These are phyloP conservation scores for Phlebiopsis flavidoalba DNA, from an alignment of 768 basidiomycete genomes.

Conservation along the genomic window DNA sequence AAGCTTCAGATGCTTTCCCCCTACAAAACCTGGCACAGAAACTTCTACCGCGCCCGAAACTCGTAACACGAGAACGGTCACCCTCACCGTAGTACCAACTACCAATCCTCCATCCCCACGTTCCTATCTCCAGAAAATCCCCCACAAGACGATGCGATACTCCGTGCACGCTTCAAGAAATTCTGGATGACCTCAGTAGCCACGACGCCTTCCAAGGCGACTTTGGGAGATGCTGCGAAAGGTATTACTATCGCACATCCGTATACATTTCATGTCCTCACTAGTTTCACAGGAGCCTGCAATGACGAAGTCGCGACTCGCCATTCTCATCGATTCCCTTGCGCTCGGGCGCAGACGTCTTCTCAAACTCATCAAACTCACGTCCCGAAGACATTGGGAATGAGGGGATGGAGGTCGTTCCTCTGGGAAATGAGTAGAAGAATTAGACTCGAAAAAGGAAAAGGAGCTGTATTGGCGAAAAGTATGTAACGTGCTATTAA, in stretches of 20 bases:
- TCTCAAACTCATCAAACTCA: constrained; percentile 36
- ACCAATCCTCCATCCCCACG: constrained; percentile 40
- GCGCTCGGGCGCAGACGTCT: constrained; percentile 76
- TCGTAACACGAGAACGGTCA: constrained; percentile 6
- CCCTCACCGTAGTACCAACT: constrained; percentile 27
- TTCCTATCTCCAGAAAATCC: constrained; percentile 39
- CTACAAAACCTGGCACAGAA: background rate
- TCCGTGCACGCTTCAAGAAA: constrained; percentile 69
- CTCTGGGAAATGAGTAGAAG: constrained; percentile 29
- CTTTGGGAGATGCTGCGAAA: constrained; percentile 73
- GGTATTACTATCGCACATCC: constrained; percentile 31
- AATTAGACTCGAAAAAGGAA: background rate
- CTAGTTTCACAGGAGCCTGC: constrained; percentile 49
- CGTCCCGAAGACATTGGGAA: constrained; percentile 34
- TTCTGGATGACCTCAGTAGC: constrained; percentile 87
- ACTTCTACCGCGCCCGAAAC: background rate
- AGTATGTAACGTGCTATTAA: background rate
- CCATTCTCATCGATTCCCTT: constrained; percentile 76
- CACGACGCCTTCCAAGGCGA: constrained; percentile 81
- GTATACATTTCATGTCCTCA: constrained; percentile 20
- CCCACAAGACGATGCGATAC: constrained; percentile 39
- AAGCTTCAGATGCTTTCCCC: background rate
- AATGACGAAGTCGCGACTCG: constrained; percentile 60
- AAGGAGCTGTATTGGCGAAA: background rate
- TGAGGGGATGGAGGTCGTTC: constrained; percentile 78